Evolutionary conservation across 495 filamentous ascomycete species (phyloP).

Genomic region (Hypoxylon cercidicola): DNA sequence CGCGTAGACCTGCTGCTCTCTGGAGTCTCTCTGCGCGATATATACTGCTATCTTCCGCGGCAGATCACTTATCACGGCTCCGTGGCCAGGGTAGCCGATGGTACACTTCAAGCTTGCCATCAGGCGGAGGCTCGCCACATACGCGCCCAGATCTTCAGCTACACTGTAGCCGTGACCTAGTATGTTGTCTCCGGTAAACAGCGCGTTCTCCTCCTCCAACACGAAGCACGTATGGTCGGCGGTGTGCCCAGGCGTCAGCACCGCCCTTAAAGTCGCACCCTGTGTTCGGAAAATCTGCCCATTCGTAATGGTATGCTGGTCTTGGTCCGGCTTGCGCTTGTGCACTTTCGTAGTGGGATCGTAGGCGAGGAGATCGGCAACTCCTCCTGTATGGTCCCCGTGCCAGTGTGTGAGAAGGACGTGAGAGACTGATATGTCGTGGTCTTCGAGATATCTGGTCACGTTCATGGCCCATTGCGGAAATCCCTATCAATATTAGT

Average conservation of each 20-base stretch:
- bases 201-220: slow-evolving; percentile 77
- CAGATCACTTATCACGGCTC: slow-evolving; percentile 71
- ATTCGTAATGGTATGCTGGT: slow-evolving; percentile 66
- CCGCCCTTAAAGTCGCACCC: slow-evolving; percentile 75
- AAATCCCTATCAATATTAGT: slow-evolving; percentile 52
- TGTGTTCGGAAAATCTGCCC: slow-evolving; percentile 73
- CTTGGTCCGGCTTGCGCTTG: slow-evolving; percentile 57
- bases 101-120: slow-evolving; percentile 69
- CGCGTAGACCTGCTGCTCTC: slow-evolving; percentile 82
- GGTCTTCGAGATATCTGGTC: background rate
- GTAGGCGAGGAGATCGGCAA: slow-evolving; percentile 69
- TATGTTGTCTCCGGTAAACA: slow-evolving; percentile 90
- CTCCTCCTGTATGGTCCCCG: slow-evolving; percentile 77
- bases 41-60: slow-evolving; percentile 72
- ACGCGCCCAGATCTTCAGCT: slow-evolving; percentile 76
- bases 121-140: slow-evolving; percentile 70
- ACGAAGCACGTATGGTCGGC: slow-evolving; percentile 79
- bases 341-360: slow-evolving; percentile 62
- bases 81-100: slow-evolving; percentile 82
- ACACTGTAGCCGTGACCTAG: slow-evolving; percentile 86
- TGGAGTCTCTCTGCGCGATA: slow-evolving; percentile 72
- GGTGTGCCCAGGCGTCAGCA: slow-evolving; percentile 81
- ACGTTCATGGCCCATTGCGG: background rate
- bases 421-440: background rate
- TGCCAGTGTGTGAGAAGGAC: slow-evolving; percentile 86